Evolutionary conservation across 2,329 filamentous ascomycete species (phyloP).

Genomic region (Penicillium sp.): DNA sequence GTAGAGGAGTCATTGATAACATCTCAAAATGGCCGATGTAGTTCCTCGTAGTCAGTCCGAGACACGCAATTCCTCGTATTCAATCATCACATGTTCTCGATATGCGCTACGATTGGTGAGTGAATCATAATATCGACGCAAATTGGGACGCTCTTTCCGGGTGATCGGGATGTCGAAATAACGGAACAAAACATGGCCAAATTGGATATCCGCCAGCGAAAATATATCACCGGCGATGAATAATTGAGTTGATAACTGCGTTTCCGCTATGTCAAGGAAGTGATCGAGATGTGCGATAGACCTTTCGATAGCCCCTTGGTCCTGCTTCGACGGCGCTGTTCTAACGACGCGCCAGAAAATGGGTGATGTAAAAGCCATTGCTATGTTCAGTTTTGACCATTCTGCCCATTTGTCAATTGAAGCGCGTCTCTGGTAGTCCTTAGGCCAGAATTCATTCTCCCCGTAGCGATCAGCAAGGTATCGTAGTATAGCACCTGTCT

Average conservation of each 20-base stretch:
- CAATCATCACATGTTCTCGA: neutral
- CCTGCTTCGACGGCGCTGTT: neutral
- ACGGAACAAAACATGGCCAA: neutral
- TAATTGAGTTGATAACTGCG: neutral
- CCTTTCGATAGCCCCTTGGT: neutral
- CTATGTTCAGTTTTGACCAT: neutral
- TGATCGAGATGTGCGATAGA: neutral
- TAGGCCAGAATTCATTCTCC: neutral
- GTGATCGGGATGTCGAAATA: neutral
- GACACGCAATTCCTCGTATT: conserved; percentile 1
- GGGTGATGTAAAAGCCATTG: neutral
- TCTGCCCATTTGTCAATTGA: neutral
- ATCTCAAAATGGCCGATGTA: too few relatives aligned
- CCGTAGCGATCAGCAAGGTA: neutral
- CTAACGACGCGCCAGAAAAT: neutral
- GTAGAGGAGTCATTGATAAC: too few relatives aligned
- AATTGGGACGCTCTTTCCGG: neutral
- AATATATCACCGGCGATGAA: neutral
- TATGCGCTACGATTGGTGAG: neutral
- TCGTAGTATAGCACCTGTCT: neutral
- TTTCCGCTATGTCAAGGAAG: neutral
- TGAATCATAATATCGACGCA: neutral
- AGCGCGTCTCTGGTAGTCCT: neutral
- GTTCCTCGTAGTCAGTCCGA: neutral
- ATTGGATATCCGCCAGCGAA: neutral